Evolutionary conservation across 2,329 filamentous ascomycete genomes (phyloP).

Genomic region (Dothistroma septosporum): DNA sequence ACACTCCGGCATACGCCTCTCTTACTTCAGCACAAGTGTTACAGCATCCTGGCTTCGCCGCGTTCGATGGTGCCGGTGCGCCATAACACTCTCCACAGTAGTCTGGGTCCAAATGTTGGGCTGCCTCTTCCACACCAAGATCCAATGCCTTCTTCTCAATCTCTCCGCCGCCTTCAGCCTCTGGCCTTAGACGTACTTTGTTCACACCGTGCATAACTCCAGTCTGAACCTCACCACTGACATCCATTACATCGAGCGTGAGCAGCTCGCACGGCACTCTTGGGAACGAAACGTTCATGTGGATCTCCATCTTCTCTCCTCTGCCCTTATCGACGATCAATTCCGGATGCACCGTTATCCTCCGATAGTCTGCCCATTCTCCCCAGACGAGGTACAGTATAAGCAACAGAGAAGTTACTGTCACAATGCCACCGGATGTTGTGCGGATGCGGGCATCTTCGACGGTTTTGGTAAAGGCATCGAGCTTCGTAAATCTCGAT

Average conservation of each 20-base stretch:
- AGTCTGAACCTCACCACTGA: conserved; percentile 93
- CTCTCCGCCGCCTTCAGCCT: conserved; percentile 68
- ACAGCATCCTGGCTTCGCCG: conserved; percentile 81
- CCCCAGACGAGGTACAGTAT: conserved; percentile 87
- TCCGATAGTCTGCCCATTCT: conserved; percentile 92
- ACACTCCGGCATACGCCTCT: conserved; percentile 82
- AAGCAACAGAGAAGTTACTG: conserved; percentile 81
- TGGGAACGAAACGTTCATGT: conserved; percentile 94
- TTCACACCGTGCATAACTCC: conserved; percentile 88
- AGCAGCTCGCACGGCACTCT: conserved; percentile 90
- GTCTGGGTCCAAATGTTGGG: conserved; percentile 72
- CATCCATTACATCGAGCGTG: conserved; percentile 98
- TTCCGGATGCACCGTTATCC: conserved; percentile 82
- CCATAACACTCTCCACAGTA: conserved; percentile 97
- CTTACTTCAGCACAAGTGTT: conserved; percentile 96
- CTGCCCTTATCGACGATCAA: conserved; percentile 93
- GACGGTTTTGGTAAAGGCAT: conserved; percentile 93
- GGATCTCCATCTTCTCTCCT: conserved; percentile 99
- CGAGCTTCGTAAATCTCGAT: conserved; percentile 91
- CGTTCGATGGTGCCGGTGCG: conserved; percentile 66
- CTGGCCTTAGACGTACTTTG: conserved; percentile 76
- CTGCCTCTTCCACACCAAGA: conserved; percentile 64
- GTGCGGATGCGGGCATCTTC: conserved; percentile 96
- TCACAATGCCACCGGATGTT: conserved; percentile 91
- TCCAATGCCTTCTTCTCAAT: conserved; percentile 67